These are phyloP conservation scores for Rhodomyrtus psidioides DNA, from an alignment of 441 rosid genomes.

Conservation along the genomic window DNA sequence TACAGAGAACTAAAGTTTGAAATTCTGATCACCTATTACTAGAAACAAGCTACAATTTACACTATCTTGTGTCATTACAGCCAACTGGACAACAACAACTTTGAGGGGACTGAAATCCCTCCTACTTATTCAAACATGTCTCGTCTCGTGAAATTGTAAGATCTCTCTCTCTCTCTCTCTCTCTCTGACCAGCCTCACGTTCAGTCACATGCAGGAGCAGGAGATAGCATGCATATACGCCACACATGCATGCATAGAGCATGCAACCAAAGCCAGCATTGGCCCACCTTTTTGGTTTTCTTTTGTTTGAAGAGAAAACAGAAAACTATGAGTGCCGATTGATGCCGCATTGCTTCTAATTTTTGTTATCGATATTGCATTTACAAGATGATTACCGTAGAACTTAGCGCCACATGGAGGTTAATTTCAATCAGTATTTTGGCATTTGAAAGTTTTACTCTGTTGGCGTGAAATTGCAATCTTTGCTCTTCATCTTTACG, in stretches of 20 bases:
- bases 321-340: background rate
- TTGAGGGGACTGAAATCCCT: constrained; percentile 11
- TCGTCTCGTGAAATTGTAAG: constrained; percentile 6
- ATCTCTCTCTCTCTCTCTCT: too few species aligned
- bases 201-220: too few species aligned
- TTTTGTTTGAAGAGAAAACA: background rate
- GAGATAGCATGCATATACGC: background rate
- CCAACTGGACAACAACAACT: constrained; percentile 14
- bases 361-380: background rate
- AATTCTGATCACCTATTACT: background rate
- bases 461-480: background rate
- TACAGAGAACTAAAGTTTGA: background rate
- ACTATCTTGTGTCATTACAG: background rate
- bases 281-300: background rate
- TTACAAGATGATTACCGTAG: background rate
- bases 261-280: background rate
- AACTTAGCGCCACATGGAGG: background rate
- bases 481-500: background rate
- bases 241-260: background rate
- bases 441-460: background rate
- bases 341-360: background rate
- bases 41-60: background rate
- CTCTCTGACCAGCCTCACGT: background rate
- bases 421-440: background rate
- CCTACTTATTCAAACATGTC: background rate